A percentile compares a stretch with the other conserved stretches of the same genome.
Evolutionary conservation across 225 moss, liverwort and hornwort species (phyloP).

Genomic region (Sphagnum tenellum): DNA sequence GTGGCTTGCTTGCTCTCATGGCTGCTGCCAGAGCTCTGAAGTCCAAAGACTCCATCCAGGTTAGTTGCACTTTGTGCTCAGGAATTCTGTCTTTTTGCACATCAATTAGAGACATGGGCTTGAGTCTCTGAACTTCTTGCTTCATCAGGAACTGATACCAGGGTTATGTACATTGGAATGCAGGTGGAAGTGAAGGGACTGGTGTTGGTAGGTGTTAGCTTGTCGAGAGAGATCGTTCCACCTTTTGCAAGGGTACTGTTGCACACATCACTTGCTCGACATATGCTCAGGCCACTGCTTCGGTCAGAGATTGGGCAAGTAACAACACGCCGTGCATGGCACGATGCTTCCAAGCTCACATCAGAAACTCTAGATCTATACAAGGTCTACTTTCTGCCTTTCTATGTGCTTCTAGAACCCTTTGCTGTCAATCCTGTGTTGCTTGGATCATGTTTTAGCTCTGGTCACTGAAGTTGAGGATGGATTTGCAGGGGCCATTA

Average conservation of each 20-base stretch:
- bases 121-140: no score
- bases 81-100: no score
- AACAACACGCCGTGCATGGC: constrained; percentile 53
- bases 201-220: constrained; percentile 35
- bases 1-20: constrained; percentile 49
- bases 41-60: constrained; percentile 33
- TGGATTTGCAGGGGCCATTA: constrained; percentile 35
- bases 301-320: constrained; percentile 52
- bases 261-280: constrained; percentile 49
- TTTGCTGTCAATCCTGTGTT: no score
- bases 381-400: constrained; percentile 16
- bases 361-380: constrained; percentile 55
- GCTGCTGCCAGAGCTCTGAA: constrained; percentile 39
- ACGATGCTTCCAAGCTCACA: constrained; percentile 49
- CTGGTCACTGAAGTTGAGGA: no score
- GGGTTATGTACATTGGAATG: background rate
- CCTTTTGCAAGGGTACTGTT: constrained; percentile 42
- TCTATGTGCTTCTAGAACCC: no score
- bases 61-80: background rate
- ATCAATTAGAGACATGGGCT: no score
- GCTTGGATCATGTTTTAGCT: no score
- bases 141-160: no score
- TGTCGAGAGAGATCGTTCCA: constrained; percentile 38
- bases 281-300: constrained; percentile 44
- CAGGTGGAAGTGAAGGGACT: constrained; percentile 51